Evolutionary conservation across 306 rosid genomes (phyloP), one percentile per base, ranked within the genome.

Genomic region (Hylodesmum podocarpum): DNA sequence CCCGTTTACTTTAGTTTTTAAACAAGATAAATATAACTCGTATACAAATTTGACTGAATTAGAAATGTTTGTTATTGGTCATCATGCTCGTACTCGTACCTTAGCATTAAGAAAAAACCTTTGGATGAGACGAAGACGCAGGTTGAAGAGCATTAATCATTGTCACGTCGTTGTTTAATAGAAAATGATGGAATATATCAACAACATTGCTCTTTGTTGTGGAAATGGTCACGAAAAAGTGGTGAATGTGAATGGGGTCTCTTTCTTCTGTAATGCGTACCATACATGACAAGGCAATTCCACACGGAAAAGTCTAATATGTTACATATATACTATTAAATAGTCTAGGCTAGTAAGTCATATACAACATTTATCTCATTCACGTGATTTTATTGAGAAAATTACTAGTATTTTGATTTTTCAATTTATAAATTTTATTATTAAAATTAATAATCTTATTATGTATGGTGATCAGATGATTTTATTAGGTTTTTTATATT

Each of bases 101-200:
- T 16, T 1, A 16, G 54, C 24, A 47, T 12, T 25, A n/a, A 28
- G 31, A 28, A 3, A 8, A 29, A 61, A n/a, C n/a, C n/a, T 6
- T 16, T 7, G 6, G 18, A 47, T 3, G 6, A n/a, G 19, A 46
- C 1, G 51, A 6, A 28, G n/a, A n/a, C n/a, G n/a, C n/a, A 3
- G 5, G 8, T 18, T 1, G n/a, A 18, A 57, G 55, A 43, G 21
- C 46, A 41, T 22, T 54, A 15, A 72, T 73, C 4, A 40, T 29
- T 59, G 29, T 18, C 47, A 74, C 9, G 55, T 25, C 24, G 3
- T 54, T 24, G 44, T 19, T 70, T 54, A 70, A 71, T 34, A 21
- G 76, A 53, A 71, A 70, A 72, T 39, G 76, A 50, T 71, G 65
- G 49, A 50, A 51, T 33, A 5, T 16, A 4, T n/a, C n/a, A n/a